Evolutionary conservation across 129 eudicot species (phyloP), one percentile per base, ranked within the genome.

Genomic region (Arctium lappa): DNA sequence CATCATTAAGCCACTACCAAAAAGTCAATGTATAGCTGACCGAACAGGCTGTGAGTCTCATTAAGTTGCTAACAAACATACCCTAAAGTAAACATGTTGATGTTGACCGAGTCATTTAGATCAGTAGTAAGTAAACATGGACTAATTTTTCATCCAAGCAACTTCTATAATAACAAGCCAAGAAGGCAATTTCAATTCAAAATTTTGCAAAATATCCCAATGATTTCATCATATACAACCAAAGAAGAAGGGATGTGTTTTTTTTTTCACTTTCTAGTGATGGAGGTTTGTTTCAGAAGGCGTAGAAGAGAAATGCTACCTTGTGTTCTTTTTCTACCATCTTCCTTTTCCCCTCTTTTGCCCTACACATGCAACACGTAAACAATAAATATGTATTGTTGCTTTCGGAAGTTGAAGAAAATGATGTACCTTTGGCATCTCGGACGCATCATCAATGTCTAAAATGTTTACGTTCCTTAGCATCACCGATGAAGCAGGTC

Each of bases 401-500:
- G 48, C 75, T 6, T 32, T 32, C 42, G 3, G 3, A 15, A 34
- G 22, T 4, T 32, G 4, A 16, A 36, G 8, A 72, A 62, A 32
- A 10, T 9, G 48, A 29, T 30, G 74, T 81, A 94, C 98, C 98
- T 90, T 91, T 79, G 91, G 88, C 79, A 80, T 85, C 53, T 87
- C 91, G 46, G 66, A 72, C 68, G 86, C 92, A 7, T 91, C 94
- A 69, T 81, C 88, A n/a, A 86, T 39, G 46, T 90, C 92, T 78
- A 86, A 30, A 8, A 79, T 15, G 39, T 84, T 83, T 32, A 90
- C 81, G 36, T 90, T 92, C 87, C 87, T 89, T n/a, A 94, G 79
- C 86, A 94, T 85, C 77, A 91, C 80, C 31, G 94, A 94, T 5
- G 98, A 94, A 70, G 89, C 94, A 65, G 98, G 98, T 68, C 86